Conservation (phyloP, 495 filamentous ascomycete genomes). For the Annulohypoxylon nitens region DNA sequence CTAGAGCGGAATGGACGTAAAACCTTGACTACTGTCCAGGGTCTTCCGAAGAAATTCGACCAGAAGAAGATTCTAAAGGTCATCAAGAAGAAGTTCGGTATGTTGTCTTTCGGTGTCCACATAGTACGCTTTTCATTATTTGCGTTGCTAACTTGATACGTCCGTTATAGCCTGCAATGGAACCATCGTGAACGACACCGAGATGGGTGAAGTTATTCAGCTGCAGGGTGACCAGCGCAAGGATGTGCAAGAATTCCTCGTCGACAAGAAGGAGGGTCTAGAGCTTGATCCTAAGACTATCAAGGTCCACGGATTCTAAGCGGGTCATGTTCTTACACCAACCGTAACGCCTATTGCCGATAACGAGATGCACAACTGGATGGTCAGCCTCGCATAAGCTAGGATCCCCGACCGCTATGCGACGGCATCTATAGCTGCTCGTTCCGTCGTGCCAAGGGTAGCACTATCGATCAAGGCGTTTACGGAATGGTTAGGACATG, state of each 20-base stretch:
- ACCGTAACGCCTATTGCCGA: slow-evolving; percentile 46
- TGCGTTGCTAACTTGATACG: slow-evolving; percentile 25
- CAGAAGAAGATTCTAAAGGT: slow-evolving; percentile 99
- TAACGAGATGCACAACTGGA: slow-evolving; percentile 39
- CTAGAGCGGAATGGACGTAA: slow-evolving; percentile 99
- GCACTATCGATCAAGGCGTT: slow-evolving; percentile 53
- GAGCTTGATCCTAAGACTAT: slow-evolving; percentile 96
- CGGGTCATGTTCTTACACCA: slow-evolving; percentile 52
- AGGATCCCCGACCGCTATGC: slow-evolving; percentile 20
- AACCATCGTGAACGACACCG: slow-evolving; percentile 95
- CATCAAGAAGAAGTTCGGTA: slow-evolving; percentile 99
- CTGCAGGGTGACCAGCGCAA: slow-evolving; percentile 99
- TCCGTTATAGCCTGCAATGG: slow-evolving; percentile 91
- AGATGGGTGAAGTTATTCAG: slow-evolving; percentile 99
- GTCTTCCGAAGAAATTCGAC: slow-evolving; percentile 97
- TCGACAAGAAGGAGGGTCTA: slow-evolving; percentile 92
- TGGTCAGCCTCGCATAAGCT: slow-evolving; percentile 44
- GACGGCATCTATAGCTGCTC: slow-evolving; percentile 38
- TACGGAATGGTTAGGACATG: slow-evolving; percentile 53
- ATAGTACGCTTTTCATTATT: slow-evolving; percentile 2
- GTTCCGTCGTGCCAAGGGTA: slow-evolving; percentile 47
- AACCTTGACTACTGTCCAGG: slow-evolving; percentile 99
- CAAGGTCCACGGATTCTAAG: slow-evolving; percentile 91
- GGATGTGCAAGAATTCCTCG: slow-evolving; percentile 97
- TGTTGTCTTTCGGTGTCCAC: slow-evolving; percentile 49